phyloP scores from a whole-genome alignment of 495 filamentous ascomycete genomes.

The Neurospora discreta region DNA sequence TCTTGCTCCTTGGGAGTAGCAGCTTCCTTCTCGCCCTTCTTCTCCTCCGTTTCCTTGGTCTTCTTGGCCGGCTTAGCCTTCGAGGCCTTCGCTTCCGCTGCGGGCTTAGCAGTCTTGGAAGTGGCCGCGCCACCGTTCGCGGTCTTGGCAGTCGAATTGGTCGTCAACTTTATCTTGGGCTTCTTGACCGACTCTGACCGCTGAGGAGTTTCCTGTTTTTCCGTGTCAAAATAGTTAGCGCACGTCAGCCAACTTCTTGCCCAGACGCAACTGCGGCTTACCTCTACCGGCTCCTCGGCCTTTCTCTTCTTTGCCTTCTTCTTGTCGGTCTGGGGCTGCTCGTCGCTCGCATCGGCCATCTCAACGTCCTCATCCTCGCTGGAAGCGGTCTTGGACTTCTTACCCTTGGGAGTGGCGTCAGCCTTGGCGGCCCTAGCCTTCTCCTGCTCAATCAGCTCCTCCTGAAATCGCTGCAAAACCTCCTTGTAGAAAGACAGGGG shows the following conservation, averaged over 20 bases:
- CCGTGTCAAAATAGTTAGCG: constrained; percentile 20
- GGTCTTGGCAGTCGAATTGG: constrained; percentile 39
- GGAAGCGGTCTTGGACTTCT: constrained; percentile 37
- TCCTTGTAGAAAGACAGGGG: constrained; percentile 66
- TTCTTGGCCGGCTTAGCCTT: constrained; percentile 54
- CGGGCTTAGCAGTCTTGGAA: constrained; percentile 38
- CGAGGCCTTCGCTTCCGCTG: constrained; percentile 40
- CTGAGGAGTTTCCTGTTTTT: constrained; percentile 43
- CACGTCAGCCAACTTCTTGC: constrained; percentile 7
- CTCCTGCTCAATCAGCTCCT: constrained; percentile 46
- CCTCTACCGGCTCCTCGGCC: constrained; percentile 56
- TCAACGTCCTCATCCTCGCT: constrained; percentile 60
- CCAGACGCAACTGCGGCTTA: constrained; percentile 23
- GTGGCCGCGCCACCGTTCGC: constrained; percentile 37
- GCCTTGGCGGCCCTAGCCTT: constrained; percentile 52
- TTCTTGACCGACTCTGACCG: constrained; percentile 58
- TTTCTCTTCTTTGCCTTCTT: constrained; percentile 64
- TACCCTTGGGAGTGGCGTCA: constrained; percentile 51
- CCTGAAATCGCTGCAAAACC: constrained; percentile 54
- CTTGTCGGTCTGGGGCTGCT: constrained; percentile 35
- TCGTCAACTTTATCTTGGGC: constrained; percentile 51
- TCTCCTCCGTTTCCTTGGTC: constrained; percentile 49
- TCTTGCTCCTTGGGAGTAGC: constrained; percentile 36
- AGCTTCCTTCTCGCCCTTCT: constrained; percentile 48
- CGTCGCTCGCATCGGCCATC: constrained; percentile 56